A percentile compares a stretch with the other conserved stretches of the same genome.
These are phyloP conservation scores for Farysia itapuensis DNA, from an alignment of 1,284 basidiomycete species.

Conservation along the genomic window DNA sequence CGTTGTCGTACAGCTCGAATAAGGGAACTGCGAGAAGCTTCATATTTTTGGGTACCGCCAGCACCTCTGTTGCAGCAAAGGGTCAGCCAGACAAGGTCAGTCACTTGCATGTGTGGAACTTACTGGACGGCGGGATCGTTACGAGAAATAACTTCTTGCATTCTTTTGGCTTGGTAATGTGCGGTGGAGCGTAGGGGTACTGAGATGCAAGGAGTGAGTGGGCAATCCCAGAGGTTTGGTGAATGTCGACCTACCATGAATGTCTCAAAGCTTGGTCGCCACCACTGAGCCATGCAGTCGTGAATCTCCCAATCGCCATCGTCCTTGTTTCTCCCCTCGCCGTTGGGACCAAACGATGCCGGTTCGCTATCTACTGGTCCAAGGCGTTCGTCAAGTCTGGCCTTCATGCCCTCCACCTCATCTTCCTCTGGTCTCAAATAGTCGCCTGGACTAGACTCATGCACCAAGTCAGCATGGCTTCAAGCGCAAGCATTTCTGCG, in stretches of 20 bases:
- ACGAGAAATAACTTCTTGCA: constrained; percentile 95
- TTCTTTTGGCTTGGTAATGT: constrained; percentile 96
- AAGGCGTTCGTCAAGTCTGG: constrained; percentile 76
- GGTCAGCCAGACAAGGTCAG: not conserved
- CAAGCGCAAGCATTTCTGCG: too few relatives aligned
- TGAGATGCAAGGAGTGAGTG: constrained; percentile 59
- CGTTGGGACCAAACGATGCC: constrained; percentile 40
- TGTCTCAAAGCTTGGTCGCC: constrained; percentile 94
- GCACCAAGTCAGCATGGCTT: too few relatives aligned
- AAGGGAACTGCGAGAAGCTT: constrained; percentile 87
- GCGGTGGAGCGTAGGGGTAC: constrained; percentile 96
- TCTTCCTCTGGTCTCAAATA: constrained; percentile 94
- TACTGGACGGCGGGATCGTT: constrained; percentile 89
- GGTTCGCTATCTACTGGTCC: constrained; percentile 45
- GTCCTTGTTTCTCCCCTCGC: constrained; percentile 69
- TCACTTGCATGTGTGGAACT: constrained; percentile 59
- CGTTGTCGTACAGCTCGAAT: constrained; percentile 96
- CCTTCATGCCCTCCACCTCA: constrained; percentile 84
- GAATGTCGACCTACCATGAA: constrained; percentile 77
- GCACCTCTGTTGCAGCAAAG: constrained; percentile 69
- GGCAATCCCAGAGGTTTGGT: not conserved
- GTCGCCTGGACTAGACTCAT: constrained; percentile 98
- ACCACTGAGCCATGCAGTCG: constrained; percentile 93
- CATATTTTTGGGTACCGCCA: constrained; percentile 97
- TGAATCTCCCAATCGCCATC: constrained; percentile 88